phyloP scores from a whole-genome alignment of 78 protist genomes.

The Anaeramoeba flamelloides region DNA sequence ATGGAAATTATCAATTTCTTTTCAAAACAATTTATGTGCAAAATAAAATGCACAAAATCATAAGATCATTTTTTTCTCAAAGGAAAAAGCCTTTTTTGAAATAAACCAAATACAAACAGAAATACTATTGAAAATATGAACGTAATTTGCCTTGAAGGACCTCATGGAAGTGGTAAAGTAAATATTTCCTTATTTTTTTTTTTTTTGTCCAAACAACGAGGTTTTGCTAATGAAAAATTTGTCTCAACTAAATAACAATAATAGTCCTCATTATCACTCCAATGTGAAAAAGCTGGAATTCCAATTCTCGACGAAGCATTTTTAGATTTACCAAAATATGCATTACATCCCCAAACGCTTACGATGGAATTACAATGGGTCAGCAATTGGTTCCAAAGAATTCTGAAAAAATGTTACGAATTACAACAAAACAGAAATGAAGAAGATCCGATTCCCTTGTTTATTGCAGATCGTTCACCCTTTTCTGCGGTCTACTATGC shows the following conservation, averaged over 20 bases:
- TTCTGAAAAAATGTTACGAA: background rate
- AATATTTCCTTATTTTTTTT: too few species aligned
- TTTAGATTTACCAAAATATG: slow-evolving; percentile 8
- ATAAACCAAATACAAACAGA: too few species aligned
- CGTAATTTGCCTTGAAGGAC: background rate
- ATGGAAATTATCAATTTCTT: too few species aligned
- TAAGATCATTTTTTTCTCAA: too few species aligned
- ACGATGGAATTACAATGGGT: slow-evolving; percentile 29
- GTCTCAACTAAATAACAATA: too few species aligned
- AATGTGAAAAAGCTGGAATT: slow-evolving; percentile 4
- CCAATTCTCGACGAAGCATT: slow-evolving; percentile 28
- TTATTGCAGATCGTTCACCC: slow-evolving; percentile 29
- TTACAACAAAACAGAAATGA: background rate
- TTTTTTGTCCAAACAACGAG: too few species aligned
- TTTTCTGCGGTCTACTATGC: slow-evolving; percentile 24
- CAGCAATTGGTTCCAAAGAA: slow-evolving; percentile 17
- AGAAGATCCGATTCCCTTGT: too few species aligned
- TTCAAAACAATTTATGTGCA: too few species aligned
- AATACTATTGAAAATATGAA: too few species aligned
- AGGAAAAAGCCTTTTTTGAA: too few species aligned
- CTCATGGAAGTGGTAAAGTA: background rate
- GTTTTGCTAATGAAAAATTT: too few species aligned
- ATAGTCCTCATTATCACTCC: background rate
- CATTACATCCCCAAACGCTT: slow-evolving; percentile 26
- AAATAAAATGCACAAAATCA: too few species aligned